Base-by-base conservation (phyloP, 345 rosid species). In the Kernera saxatilis region DNA sequence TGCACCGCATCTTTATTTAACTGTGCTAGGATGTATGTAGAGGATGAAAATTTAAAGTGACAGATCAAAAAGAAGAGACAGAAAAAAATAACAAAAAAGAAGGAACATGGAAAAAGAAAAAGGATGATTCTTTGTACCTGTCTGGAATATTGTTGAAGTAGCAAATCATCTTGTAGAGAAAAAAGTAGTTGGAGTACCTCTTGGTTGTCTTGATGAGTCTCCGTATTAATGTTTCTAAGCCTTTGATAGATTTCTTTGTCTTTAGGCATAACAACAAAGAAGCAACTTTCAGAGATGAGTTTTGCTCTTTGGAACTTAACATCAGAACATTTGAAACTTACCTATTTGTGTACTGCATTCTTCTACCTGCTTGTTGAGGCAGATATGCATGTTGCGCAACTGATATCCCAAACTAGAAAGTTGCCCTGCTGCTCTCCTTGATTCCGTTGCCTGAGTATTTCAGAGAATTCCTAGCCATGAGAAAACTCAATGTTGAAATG, bases 401-500 rank as follows among this genome's bases (percentile, higher is more conserved):
- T 68, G 84, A 51, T 59, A 73, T 25, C 69, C 81, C 71, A 88
- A 72, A 76, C 91, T 84, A 13, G 80, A 75, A 66, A 92, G 86
- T 76, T 92, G 87, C 81, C 95, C 86, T 17, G 83, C 78, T 55
- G 96, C 86, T 59, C 36, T 78, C 51, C 73, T 59, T 65, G 80
- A 69, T 57, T 77, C 61, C 6, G 77, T 70, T 72, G 29, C 82
- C 89, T 85, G 83, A 48, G 40, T 49, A 70, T 62, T 64, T 51
- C 27, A 66, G 52, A 66, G 50, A 73, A 73, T 36, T 65, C 59
- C 51, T 65, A 37, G 59, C 52, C 67, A 73, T 66, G 67, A 66
- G 73, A 67, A 67, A 74, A 49, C 54, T 40, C 45, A 30, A 29
- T 39, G 62, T 35, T 67, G 68, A 60, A 41, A 33, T 66, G 60